Percentiles rank a stretch among this genome's conserved stretches.
These are phyloP conservation scores for Asclepias syriaca DNA, from an alignment of 257 asterid species.

Conservation along the genomic window DNA sequence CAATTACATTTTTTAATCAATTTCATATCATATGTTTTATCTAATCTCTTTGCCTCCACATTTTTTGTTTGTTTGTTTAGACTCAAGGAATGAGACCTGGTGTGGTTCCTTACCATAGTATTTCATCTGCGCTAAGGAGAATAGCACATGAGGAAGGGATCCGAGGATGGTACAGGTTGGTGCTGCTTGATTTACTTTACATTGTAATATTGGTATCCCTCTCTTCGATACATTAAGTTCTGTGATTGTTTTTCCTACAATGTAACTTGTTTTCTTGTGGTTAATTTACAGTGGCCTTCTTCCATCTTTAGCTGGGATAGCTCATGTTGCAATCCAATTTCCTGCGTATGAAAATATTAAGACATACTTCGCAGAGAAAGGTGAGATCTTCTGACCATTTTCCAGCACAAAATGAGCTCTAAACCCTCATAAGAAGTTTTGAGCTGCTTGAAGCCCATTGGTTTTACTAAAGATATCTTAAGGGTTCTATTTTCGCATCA, in stretches of 20 bases:
- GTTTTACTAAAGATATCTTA: neutral
- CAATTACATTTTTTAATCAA: constrained; percentile 1
- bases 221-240: too few relatives aligned
- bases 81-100: constrained; percentile 94
- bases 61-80: constrained; percentile 28
- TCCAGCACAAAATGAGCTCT: neutral
- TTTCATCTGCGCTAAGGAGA: constrained; percentile 78
- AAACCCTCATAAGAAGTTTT: neutral
- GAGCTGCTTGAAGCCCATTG: neutral
- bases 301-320: constrained; percentile 89
- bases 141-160: constrained; percentile 87
- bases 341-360: constrained; percentile 90
- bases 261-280: constrained; percentile 14
- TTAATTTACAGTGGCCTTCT: constrained; percentile 72
- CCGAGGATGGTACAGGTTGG: constrained; percentile 98
- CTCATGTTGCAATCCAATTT: constrained; percentile 95
- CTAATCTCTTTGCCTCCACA: constrained; percentile 16
- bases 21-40: neutral
- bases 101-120: constrained; percentile 77
- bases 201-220: neutral
- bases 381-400: constrained; percentile 32
- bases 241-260: neutral
- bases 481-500: neutral
- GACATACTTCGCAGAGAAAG: constrained; percentile 62
- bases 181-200: constrained; percentile 8